Conservation (phyloP, 208 protist genomes). For the Leishmania lainsoni region DNA sequence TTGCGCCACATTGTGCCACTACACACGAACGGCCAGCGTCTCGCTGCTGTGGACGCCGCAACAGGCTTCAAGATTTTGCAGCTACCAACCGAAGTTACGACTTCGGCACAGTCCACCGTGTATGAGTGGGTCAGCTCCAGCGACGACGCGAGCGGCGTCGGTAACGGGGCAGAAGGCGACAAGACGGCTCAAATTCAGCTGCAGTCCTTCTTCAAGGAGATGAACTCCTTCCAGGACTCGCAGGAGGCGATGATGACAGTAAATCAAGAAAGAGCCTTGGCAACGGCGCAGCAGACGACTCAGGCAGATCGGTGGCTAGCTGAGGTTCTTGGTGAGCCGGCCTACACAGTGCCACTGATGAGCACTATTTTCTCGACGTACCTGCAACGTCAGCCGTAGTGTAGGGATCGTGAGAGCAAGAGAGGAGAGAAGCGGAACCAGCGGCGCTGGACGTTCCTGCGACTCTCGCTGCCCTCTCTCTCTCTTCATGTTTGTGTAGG, state of each 20-base stretch:
- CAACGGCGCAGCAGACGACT: constrained; percentile 29
- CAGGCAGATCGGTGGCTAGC: constrained; percentile 56
- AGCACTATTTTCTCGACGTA: constrained; percentile 72
- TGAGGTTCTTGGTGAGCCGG: constrained; percentile 67
- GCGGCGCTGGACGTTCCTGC: neutral
- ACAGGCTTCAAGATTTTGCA: constrained; percentile 65
- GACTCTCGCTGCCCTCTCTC: neutral
- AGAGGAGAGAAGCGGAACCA: neutral
- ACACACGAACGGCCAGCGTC: constrained; percentile 34
- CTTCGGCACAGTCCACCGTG: neutral
- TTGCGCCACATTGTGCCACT: constrained; percentile 47
- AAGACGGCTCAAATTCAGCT: constrained; percentile 17
- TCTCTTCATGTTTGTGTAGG: neutral
- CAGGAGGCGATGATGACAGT: constrained; percentile 10
- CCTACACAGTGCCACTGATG: constrained; percentile 82
- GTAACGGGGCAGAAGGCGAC: neutral
- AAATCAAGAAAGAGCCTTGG: constrained; percentile 15
- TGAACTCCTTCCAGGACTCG: constrained; percentile 18
- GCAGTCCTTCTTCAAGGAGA: constrained; percentile 52
- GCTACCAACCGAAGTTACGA: constrained; percentile 17
- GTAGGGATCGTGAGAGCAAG: neutral
- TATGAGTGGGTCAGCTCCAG: constrained; percentile 15
- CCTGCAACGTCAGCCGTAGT: constrained; percentile 38
- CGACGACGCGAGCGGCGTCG: neutral
- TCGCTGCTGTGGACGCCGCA: constrained; percentile 61